Base-by-base conservation (phyloP, 306 rosid genomes). In the Ammopiptanthus mongolicus region DNA sequence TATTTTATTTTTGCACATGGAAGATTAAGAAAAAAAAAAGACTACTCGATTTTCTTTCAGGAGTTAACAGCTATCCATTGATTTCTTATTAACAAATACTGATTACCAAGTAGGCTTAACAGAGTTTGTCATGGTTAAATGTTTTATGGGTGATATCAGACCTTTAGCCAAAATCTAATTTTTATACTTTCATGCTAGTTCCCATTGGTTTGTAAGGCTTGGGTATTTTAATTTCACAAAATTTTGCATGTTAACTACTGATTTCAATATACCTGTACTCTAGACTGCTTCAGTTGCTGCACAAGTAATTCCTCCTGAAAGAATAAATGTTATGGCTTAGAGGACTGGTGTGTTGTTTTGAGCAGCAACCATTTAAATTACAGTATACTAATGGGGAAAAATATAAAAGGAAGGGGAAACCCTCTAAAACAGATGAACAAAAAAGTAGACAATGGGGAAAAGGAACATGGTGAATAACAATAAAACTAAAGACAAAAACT, bases 281-380 rank as follows among this genome's bases (percentile, higher is more conserved):
- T 90, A 11, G 99, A 89, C 48, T 88, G 89, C 85, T 90, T 90
- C 73, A 96, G 83, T 81, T 96, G 96, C 73, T 96, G 92, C 93
- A 83, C 78, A 65, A 96, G 87, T 60, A 92, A 21, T 75, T 90
- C 83, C 82, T 96, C 99, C 99, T 96, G 88, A 81, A 90, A 86
- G 47, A 71, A 53, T 9, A 85, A 15, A 71, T 10, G 21, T 59
- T 15, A 77, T 76, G 77, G 84, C 73, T 81, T 56, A 65, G 33
- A 28, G 51, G 25, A 55, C 37, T 23, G 12, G 28, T 13, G 50
- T 23, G 25, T 36, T 28, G 17, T 25, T 48, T 57, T 46, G 29
- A 53, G 39, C 23, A 60, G 51, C 18, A 69, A 74, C 50, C 47
- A 65, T 5, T 60, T 60, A 21, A 31, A 69, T 56, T n/a, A 22